Evolutionary conservation across 257 asterid species (phyloP).

Genomic region (Scutellaria baicalensis): DNA sequence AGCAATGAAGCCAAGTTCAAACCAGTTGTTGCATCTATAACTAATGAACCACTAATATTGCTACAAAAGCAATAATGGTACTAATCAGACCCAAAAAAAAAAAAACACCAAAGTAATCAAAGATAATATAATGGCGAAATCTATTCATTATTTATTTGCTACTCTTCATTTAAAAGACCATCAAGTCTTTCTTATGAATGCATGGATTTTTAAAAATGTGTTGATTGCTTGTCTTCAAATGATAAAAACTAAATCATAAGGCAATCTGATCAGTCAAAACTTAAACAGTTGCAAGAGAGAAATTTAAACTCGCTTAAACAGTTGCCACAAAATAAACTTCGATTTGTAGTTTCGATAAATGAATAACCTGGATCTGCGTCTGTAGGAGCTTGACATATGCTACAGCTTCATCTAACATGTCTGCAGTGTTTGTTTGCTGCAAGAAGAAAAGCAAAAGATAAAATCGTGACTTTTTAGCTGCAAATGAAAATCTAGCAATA

Average conservation of each 20-base stretch:
- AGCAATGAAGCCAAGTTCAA: neutral
- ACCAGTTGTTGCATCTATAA: too few relatives aligned
- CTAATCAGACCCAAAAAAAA: too few relatives aligned
- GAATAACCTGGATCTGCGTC: constrained; percentile 74
- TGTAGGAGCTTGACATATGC: constrained; percentile 79
- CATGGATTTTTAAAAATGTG: neutral
- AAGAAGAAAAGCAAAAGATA: constrained; percentile 14
- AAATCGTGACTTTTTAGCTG: neutral
- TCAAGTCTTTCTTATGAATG: neutral
- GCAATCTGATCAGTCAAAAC: neutral
- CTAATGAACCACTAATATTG: neutral
- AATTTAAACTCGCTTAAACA: neutral
- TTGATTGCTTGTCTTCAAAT: neutral
- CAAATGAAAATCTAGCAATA: neutral
- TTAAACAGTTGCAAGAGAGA: neutral
- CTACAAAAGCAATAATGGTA: too few relatives aligned
- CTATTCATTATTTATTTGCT: neutral
- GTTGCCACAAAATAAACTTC: neutral
- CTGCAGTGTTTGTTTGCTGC: constrained; percentile 98
- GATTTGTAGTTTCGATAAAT: neutral
- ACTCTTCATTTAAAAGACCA: neutral
- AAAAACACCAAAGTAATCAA: too few relatives aligned
- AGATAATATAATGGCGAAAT: neutral
- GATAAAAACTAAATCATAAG: neutral
- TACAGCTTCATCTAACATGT: constrained; percentile 96